Percentiles rank a stretch among this genome's conserved stretches.
Conservation (phyloP, 2,329 filamentous ascomycete genomes). For the Neopestalotiopsis sp. region DNA sequence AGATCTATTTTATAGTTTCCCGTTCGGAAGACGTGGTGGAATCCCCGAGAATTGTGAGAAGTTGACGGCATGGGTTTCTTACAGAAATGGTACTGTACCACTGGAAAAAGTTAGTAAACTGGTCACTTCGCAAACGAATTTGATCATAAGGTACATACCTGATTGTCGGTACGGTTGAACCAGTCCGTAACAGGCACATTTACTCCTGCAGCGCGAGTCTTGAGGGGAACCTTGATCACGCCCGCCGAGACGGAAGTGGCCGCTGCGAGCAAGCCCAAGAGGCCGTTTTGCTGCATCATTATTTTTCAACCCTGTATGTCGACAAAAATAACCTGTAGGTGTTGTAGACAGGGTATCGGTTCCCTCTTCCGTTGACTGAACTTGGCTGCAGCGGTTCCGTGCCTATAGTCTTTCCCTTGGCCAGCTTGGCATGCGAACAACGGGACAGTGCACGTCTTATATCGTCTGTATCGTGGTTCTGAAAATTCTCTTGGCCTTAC, state of each 20-base stretch:
- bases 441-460: neutral
- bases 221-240: slow-evolving; percentile 15
- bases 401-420: neutral
- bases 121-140: neutral
- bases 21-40: neutral
- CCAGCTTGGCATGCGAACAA: slow-evolving; percentile 4
- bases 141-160: slow-evolving; percentile 21
- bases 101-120: slow-evolving; percentile 4
- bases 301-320: neutral
- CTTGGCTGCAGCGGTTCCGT: neutral
- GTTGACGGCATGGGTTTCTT: neutral
- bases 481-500: neutral
- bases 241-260: slow-evolving; percentile 15
- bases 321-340: neutral
- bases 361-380: neutral
- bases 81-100: slow-evolving; percentile 17
- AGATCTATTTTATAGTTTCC: neutral
- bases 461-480: neutral
- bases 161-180: slow-evolving; percentile 24
- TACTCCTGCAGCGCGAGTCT: slow-evolving; percentile 7
- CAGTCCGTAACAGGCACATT: slow-evolving; percentile 19
- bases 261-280: slow-evolving; percentile 6
- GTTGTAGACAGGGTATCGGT: neutral
- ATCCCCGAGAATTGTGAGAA: neutral
- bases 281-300: slow-evolving; percentile 1